A percentile compares a stretch with the other conserved stretches of the same genome.
These are phyloP conservation scores for Dactylella cylindrospora DNA, from an alignment of 2,329 filamentous ascomycete species.

Conservation along the genomic window DNA sequence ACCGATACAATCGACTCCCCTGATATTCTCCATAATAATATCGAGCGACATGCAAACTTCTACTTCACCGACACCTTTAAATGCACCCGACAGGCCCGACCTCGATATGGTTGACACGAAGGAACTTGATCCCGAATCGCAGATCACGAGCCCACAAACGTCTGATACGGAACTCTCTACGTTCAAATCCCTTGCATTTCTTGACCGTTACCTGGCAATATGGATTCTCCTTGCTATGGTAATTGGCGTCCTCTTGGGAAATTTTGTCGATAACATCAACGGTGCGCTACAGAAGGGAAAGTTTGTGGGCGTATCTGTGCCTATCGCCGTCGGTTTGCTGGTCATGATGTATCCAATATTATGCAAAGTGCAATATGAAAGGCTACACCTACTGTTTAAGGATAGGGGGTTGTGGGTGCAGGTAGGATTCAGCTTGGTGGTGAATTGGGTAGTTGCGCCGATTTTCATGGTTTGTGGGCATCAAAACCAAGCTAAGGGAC, in stretches of 20 bases:
- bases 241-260: conserved; percentile 72
- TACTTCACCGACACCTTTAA: too few species aligned
- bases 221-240: conserved; percentile 81
- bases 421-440: conserved; percentile 70
- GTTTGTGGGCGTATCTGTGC: conserved; percentile 70
- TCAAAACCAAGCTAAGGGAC: too few species aligned
- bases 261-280: conserved; percentile 67
- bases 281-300: conserved; percentile 67
- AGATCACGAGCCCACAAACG: too few species aligned
- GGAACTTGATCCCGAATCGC: too few species aligned
- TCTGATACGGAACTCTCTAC: conserved; percentile 53
- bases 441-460: conserved; percentile 83
- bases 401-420: conserved; percentile 71
- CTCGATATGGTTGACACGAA: too few species aligned
- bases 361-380: conserved; percentile 80
- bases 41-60: too few species aligned
- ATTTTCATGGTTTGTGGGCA: conserved; percentile 68
- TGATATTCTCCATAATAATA: too few species aligned
- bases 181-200: conserved; percentile 61
- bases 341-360: conserved; percentile 96
- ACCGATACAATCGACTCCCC: too few species aligned
- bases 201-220: conserved; percentile 66
- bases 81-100: too few species aligned
- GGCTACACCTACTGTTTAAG: conserved; percentile 66
- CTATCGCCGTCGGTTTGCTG: conserved; percentile 74